Evolutionary conservation across 2,329 filamentous ascomycete species (phyloP).

Genomic region (Metarhizium humberi): DNA sequence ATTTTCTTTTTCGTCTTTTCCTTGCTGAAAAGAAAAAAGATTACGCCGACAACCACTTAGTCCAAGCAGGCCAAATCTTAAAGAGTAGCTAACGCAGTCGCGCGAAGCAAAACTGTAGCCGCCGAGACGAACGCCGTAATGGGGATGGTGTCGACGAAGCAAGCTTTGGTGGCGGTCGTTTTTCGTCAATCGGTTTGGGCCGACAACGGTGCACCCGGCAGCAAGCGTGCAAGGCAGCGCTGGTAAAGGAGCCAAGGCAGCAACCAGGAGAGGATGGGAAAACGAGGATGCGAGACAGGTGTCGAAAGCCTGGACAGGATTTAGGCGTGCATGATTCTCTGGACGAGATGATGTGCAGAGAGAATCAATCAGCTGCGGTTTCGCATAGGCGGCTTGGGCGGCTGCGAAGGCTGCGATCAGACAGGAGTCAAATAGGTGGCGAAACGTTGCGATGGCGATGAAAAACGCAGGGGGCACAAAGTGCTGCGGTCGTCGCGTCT

Average conservation of each 20-base stretch:
- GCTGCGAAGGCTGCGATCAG: too few species aligned
- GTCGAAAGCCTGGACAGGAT: not conserved
- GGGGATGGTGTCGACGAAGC: not conserved
- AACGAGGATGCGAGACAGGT: too few species aligned
- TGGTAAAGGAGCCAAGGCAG: too few species aligned
- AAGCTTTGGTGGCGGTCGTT: not conserved
- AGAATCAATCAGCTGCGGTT: not conserved
- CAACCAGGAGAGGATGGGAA: too few species aligned
- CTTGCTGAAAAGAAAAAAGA: too few species aligned
- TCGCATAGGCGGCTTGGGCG: not conserved
- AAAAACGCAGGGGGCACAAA: too few species aligned
- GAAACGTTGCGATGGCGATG: not conserved
- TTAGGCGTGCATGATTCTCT: not conserved
- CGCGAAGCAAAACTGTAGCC: not conserved
- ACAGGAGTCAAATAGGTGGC: not conserved
- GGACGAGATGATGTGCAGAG: not conserved
- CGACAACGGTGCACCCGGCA: too few species aligned
- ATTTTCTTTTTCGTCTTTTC: too few species aligned
- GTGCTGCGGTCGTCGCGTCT: too few species aligned
- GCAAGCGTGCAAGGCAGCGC: too few species aligned
- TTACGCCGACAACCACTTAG: too few species aligned
- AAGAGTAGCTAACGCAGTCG: not conserved
- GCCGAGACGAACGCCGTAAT: not conserved
- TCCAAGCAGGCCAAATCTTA: too few species aligned
- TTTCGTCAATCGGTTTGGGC: not conserved